phyloP scores from a whole-genome alignment of 225 moss, liverwort and hornwort species.

The Pseudoscleropodium purum region DNA sequence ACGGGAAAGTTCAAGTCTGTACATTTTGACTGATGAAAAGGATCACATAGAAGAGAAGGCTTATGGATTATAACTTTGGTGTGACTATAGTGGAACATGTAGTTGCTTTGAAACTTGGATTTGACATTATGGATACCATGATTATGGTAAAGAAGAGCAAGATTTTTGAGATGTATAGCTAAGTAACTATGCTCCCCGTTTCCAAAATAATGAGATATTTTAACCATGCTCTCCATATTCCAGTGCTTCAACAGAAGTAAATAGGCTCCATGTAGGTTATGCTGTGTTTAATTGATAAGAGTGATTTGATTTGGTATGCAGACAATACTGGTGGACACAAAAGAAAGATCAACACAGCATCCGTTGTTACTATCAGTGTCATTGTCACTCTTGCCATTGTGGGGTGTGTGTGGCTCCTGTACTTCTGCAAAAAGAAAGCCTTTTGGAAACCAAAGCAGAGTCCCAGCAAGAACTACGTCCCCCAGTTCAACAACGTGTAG shows the following conservation, averaged over 20 bases:
- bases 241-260: too few species aligned
- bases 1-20: neutral
- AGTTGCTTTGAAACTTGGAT: neutral
- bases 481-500: slow-evolving; percentile 22
- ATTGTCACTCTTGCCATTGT: slow-evolving; percentile 12
- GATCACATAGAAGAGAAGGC: neutral
- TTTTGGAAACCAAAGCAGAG: neutral
- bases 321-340: neutral
- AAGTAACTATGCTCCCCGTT: too few species aligned
- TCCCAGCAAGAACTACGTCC: slow-evolving; percentile 2
- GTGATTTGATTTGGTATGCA: neutral
- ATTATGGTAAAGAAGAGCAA: neutral
- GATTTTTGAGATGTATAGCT: neutral
- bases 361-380: slow-evolving; percentile 25
- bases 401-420: neutral
- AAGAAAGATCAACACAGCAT: slow-evolving; percentile 15
- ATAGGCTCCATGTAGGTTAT: neutral
- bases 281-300: neutral
- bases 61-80: neutral
- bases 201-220: neutral
- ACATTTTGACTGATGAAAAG: neutral
- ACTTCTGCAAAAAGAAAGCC: slow-evolving; percentile 3
- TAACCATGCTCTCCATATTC: neutral
- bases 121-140: neutral
- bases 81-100: too few species aligned